Conservation (phyloP, 2,329 filamentous ascomycete species). For the Diplodia sapinea region DNA sequence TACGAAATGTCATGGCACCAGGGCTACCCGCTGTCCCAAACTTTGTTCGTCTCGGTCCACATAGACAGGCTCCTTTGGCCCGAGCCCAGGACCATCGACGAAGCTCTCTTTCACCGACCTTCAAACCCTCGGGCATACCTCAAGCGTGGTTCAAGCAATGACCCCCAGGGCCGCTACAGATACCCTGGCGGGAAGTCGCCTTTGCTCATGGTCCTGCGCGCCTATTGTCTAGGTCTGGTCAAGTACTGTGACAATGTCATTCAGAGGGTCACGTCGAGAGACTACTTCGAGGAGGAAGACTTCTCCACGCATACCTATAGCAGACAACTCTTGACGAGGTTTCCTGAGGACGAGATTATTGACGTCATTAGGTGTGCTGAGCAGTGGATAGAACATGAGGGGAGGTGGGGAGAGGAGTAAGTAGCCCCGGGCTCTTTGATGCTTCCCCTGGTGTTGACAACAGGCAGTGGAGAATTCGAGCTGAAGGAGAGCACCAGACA, state of each 20-base stretch:
- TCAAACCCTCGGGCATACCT: constrained; percentile 35
- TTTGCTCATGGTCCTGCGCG: constrained; percentile 69
- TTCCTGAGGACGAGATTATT: constrained; percentile 64
- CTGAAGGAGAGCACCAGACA: constrained; percentile 48
- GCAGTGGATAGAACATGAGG: constrained; percentile 47
- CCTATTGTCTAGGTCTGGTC: constrained; percentile 84
- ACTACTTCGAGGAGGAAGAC: constrained; percentile 98
- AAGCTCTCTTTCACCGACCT: constrained; percentile 65
- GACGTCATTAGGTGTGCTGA: constrained; percentile 62
- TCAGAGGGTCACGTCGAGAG: constrained; percentile 76
- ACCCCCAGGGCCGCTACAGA: constrained; percentile 37
- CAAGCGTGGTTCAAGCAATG: constrained; percentile 36
- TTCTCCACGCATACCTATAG: constrained; percentile 93
- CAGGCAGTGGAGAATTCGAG: constrained; percentile 36
- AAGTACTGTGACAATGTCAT: constrained; percentile 84
- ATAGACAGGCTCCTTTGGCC: constrained; percentile 82
- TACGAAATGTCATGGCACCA: constrained; percentile 98
- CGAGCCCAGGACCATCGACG: constrained; percentile 65
- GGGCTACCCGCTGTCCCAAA: constrained; percentile 94
- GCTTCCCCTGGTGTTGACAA: constrained; percentile 29
- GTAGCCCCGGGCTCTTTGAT: background rate
- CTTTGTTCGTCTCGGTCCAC: constrained; percentile 89
- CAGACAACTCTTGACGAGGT: constrained; percentile 71
- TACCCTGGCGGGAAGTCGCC: constrained; percentile 45
- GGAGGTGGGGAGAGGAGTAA: constrained; percentile 29